phyloP scores from a whole-genome alignment of 2,329 filamentous ascomycete species.

The Huntiella moniliformis region DNA sequence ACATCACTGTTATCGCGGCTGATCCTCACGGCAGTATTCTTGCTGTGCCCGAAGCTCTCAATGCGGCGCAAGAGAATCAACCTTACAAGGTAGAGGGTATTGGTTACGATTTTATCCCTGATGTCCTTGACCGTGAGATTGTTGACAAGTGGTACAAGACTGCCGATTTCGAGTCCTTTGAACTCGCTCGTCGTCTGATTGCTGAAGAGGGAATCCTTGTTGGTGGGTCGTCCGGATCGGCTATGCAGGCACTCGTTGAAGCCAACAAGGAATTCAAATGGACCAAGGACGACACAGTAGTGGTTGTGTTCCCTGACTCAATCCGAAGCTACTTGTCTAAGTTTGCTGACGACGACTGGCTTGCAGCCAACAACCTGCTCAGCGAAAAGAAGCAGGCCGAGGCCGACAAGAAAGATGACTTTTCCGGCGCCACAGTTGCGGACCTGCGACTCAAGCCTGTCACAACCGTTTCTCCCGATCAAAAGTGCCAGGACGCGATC shows the following conservation, averaged over 20 bases:
- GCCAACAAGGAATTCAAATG: slow-evolving; percentile 62
- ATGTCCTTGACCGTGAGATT: slow-evolving; percentile 62
- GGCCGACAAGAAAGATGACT: slow-evolving; percentile 31
- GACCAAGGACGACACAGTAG: slow-evolving; percentile 67
- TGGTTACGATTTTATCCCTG: slow-evolving; percentile 93
- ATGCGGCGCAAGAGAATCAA: slow-evolving; percentile 62
- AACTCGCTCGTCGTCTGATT: slow-evolving; percentile 75
- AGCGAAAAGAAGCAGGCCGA: slow-evolving; percentile 26
- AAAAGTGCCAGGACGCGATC: slow-evolving; percentile 67
- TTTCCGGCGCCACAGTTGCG: slow-evolving; percentile 59
- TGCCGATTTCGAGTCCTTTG: slow-evolving; percentile 77
- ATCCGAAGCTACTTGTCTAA: slow-evolving; percentile 96
- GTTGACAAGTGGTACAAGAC: slow-evolving; percentile 99
- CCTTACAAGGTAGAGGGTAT: slow-evolving; percentile 97
- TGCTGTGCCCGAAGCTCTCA: slow-evolving; percentile 61
- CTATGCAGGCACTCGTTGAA: slow-evolving; percentile 62
- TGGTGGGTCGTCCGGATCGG: slow-evolving; percentile 83
- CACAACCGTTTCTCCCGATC: slow-evolving; percentile 56
- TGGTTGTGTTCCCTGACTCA: slow-evolving; percentile 84
- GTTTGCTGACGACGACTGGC: slow-evolving; percentile 98
- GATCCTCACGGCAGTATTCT: slow-evolving; percentile 87
- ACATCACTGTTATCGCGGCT: slow-evolving; percentile 77
- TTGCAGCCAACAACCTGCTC: slow-evolving; percentile 85
- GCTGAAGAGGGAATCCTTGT: slow-evolving; percentile 86
- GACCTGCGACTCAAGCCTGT: slow-evolving; percentile 83